These are phyloP conservation scores for Monosporascus sp. DNA, from an alignment of 2,329 filamentous ascomycete genomes.

Conservation along the genomic window DNA sequence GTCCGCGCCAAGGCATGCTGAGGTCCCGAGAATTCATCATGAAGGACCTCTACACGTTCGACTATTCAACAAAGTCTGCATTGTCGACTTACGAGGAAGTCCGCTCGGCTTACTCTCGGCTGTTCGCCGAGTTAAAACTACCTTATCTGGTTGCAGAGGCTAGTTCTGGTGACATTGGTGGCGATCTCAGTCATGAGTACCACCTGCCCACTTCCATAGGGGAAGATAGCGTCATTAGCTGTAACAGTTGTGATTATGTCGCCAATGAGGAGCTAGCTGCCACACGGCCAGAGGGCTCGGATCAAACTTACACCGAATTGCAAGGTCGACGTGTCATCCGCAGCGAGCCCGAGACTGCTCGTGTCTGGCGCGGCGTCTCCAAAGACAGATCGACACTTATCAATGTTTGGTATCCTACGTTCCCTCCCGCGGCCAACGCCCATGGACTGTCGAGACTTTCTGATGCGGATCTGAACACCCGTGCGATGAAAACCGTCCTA, in stretches of 20 bases:
- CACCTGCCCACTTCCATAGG: slow-evolving; percentile 75
- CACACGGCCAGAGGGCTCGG: slow-evolving; percentile 13
- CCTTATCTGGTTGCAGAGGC: slow-evolving; percentile 82
- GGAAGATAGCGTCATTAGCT: slow-evolving; percentile 80
- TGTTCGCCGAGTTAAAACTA: slow-evolving; percentile 79
- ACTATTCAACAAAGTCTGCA: slow-evolving; percentile 61
- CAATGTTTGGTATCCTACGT: slow-evolving; percentile 59
- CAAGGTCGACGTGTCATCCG: background rate
- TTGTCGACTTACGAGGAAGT: slow-evolving; percentile 76
- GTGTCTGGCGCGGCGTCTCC: slow-evolving; percentile 59
- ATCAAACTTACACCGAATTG: background rate
- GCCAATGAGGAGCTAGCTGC: slow-evolving; percentile 83
- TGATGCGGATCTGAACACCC: slow-evolving; percentile 37
- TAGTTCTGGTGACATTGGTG: slow-evolving; percentile 94
- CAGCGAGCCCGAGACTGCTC: slow-evolving; percentile 3
- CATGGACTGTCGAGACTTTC: background rate
- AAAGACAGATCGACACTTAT: slow-evolving; percentile 63
- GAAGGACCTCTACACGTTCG: slow-evolving; percentile 98
- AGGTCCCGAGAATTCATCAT: slow-evolving; percentile 89
- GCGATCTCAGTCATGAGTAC: slow-evolving; percentile 89
- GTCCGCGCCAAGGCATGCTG: slow-evolving; percentile 82
- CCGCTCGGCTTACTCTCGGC: slow-evolving; percentile 62
- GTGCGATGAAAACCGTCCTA: slow-evolving; percentile 60
- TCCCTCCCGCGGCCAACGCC: background rate
- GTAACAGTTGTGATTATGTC: slow-evolving; percentile 65